Evolutionary conservation across 257 asterid species (phyloP), one percentile per base, ranked within the genome.

Genomic region (Fraxinus anomala): DNA sequence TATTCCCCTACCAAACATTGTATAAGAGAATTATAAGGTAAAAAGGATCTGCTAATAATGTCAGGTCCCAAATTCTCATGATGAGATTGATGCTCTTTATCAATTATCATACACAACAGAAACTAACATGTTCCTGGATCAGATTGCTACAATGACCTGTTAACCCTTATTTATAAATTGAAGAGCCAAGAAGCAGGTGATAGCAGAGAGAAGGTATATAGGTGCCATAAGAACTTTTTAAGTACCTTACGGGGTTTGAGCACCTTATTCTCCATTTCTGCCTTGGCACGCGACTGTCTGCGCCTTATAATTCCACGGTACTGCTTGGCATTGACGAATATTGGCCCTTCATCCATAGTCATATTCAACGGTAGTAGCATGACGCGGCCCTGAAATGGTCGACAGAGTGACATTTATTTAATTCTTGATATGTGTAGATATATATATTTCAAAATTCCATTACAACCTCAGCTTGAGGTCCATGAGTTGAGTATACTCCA

Each of bases 261-360:
- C 11, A 77, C 44, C 76, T 83, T 89, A 34, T 89, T 84, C 80
- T 82, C 81, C 71, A 83, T 75, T 56, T 83, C 94, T 6, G 88
- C 88, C 88, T 90, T 87, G 1, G 98, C 96, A 11, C 97, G 92
- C 74, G 84, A 86, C 88, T 85, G 86, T 66, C 98, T 77, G 37
- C 98, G 98, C 87, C 97, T 87, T 79, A 93, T 77, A 70, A 93
- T 93, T 34, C 91, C 97, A 36, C 85, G 87, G 72, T 93, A 93
- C 87, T 93, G 98, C 91, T 93, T 93, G 0, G 94, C 91, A 21
- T 93, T 93, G 30, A 93, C 98, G 24, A 84, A 93, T 19, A 93
- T 84, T 1, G 94, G 89, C 36, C 86, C 91, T 76, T 88, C 96
- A 51, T 90, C 94, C 8, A 77, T 73, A 68, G 80, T 69, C 71